Percentiles rank a stretch among this genome's conserved stretches.
Conservation (phyloP, 2,329 filamentous ascomycete species). For the Fusarium phyllophilum region DNA sequence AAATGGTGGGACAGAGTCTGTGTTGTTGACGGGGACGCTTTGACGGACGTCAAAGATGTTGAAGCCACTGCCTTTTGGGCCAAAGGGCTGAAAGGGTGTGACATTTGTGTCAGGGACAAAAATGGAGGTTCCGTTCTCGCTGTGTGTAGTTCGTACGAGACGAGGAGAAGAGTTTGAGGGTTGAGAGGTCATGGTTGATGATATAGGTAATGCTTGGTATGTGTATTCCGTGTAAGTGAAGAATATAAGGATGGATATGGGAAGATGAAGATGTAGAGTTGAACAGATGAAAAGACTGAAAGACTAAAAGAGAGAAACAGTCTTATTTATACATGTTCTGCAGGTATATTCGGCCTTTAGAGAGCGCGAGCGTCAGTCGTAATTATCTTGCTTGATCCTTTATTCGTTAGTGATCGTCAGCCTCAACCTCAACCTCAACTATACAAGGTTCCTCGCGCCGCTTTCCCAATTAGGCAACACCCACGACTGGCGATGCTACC, state of each 20-base stretch:
- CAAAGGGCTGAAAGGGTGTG: slow-evolving; percentile 15
- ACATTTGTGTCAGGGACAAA: slow-evolving; percentile 13
- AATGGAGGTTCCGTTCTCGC: slow-evolving; percentile 4
- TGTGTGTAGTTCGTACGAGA: slow-evolving; percentile 11
- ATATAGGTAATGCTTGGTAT: neutral
- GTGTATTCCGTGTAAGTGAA: neutral
- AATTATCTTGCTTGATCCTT: neutral
- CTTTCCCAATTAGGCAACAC: slow-evolving; percentile 30
- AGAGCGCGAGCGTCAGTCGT: neutral
- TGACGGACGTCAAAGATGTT: slow-evolving; percentile 24
- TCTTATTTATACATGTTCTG: slow-evolving; percentile 4
- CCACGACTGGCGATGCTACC: slow-evolving; percentile 8
- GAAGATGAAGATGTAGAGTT: neutral
- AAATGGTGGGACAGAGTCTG: slow-evolving; percentile 26
- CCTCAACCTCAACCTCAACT: neutral
- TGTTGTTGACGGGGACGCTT: slow-evolving; percentile 29
- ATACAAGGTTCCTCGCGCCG: slow-evolving; percentile 22
- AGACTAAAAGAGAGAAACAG: neutral
- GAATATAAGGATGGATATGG: neutral
- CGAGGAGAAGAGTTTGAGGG: neutral
- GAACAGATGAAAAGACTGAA: no score
- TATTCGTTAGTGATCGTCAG: slow-evolving; percentile 1
- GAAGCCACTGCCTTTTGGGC: slow-evolving; percentile 15
- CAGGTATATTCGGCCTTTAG: neutral
- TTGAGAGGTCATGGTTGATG: slow-evolving; percentile 2